A percentile compares a stretch with the other conserved stretches of the same genome.
These are phyloP conservation scores for Psilocybe tampanensis DNA, from an alignment of 768 basidiomycete genomes.

Conservation along the genomic window DNA sequence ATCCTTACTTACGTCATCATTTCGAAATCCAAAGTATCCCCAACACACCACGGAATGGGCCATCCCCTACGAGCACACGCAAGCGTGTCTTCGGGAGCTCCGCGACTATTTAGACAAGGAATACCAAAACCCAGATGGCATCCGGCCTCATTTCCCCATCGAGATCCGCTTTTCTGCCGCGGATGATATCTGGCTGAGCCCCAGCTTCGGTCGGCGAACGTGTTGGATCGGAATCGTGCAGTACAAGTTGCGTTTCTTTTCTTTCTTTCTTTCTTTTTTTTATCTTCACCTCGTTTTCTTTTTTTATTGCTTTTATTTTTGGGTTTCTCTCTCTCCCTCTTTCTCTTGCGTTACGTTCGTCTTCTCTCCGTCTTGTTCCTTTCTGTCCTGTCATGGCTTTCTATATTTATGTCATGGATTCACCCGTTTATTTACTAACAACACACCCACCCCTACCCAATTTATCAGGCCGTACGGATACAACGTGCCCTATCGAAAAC, in stretches of 20 bases:
- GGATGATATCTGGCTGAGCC: constrained; percentile 96
- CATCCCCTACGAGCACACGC: constrained; percentile 71
- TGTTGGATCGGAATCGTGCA: constrained; percentile 99
- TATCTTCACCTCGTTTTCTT: background rate
- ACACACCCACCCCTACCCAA: too few relatives aligned
- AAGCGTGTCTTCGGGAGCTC: constrained; percentile 70
- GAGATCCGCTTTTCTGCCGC: constrained; percentile 87
- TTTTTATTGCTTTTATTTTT: background rate
- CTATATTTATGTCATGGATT: too few relatives aligned
- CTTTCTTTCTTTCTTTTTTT: background rate
- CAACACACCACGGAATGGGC: constrained; percentile 98
- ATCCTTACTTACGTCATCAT: background rate
- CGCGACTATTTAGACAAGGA: constrained; percentile 73
- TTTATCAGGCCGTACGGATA: constrained; percentile 81
- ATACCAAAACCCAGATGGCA: constrained; percentile 64
- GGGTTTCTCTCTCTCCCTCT: too few relatives aligned
- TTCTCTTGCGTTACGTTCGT: too few relatives aligned
- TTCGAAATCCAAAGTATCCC: constrained; percentile 60
- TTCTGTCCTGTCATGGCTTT: too few relatives aligned
- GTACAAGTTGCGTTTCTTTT: constrained; percentile 70
- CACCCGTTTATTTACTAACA: too few relatives aligned
- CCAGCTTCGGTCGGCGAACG: constrained; percentile 75
- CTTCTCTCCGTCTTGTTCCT: too few relatives aligned
- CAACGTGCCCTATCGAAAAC: constrained; percentile 75
- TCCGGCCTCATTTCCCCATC: constrained; percentile 89